phyloP scores from a whole-genome alignment of 805 yeast species.

The Yarrowia yakushimensis region DNA sequence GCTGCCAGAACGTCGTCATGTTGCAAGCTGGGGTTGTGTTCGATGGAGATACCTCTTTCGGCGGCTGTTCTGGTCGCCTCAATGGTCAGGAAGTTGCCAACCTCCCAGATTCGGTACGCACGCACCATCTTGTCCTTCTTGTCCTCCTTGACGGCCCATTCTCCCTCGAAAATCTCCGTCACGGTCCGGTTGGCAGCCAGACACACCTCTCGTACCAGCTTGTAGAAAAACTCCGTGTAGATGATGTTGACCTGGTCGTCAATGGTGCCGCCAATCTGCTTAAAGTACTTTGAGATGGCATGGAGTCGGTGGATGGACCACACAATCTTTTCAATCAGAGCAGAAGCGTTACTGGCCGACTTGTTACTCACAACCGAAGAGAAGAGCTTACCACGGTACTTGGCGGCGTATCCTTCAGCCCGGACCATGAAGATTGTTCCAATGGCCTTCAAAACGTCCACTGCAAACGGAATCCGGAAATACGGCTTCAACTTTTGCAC shows the following conservation, averaged over 20 bases:
- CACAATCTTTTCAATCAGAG: background rate
- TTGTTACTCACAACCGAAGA: background rate
- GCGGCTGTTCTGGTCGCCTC: constrained; percentile 12
- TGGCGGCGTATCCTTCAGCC: constrained; percentile 1
- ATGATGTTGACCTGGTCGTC: constrained; percentile 20
- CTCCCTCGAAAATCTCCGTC: constrained; percentile 6
- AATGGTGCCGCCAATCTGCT: background rate
- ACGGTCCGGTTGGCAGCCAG: constrained; percentile 4
- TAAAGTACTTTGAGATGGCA: background rate
- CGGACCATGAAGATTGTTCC: constrained; percentile 8
- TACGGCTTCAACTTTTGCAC: constrained; percentile 5
- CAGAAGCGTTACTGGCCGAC: background rate
- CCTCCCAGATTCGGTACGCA: constrained; percentile 17
- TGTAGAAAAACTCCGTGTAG: constrained; percentile 16
- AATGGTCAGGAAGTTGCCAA: constrained; percentile 7
- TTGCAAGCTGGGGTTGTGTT: background rate
- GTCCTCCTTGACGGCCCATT: constrained; percentile 14
- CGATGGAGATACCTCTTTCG: background rate
- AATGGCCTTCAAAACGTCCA: constrained; percentile 9
- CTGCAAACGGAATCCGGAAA: constrained; percentile 12
- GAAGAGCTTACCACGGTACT: constrained; percentile 14
- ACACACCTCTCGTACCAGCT: constrained; percentile 15
- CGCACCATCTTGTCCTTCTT: constrained; percentile 19
- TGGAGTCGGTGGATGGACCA: background rate
- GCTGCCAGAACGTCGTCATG: background rate